These are phyloP conservation scores for Miscanthus lutarioriparius DNA, from an alignment of 176 grass and related monocot genomes.

Conservation along the genomic window DNA sequence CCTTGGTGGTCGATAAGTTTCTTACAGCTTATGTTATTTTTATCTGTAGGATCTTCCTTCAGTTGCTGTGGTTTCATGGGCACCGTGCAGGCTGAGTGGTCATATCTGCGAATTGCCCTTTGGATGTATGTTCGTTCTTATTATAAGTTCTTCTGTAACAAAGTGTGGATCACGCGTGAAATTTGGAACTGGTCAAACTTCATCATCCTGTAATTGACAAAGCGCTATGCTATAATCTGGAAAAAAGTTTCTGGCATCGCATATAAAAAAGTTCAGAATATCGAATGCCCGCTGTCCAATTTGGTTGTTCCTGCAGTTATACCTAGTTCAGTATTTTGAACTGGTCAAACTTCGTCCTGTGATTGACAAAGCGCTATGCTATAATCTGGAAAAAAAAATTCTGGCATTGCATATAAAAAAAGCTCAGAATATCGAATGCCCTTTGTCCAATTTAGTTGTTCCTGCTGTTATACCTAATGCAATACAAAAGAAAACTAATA, in stretches of 20 bases:
- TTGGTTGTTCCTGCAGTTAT: not conserved
- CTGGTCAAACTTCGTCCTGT: not conserved
- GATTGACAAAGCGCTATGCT: not conserved
- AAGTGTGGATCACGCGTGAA: slow-evolving; percentile 35
- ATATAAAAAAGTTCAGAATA: not conserved
- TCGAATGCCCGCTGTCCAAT: not conserved
- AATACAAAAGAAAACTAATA: too few relatives aligned
- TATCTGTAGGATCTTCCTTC: slow-evolving; percentile 24
- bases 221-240: not conserved
- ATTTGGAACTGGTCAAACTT: slow-evolving; percentile 17
- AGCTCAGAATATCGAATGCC: not conserved
- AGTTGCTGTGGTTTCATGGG: slow-evolving; percentile 5
- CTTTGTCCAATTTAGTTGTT: not conserved
- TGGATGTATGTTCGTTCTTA: slow-evolving; percentile 8
- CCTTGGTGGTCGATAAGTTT: not conserved
- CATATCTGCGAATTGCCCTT: not conserved
- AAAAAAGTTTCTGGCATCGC: not conserved
- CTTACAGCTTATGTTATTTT: not conserved
- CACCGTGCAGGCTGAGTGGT: not conserved
- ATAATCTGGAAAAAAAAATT: not conserved
- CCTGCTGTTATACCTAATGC: too few relatives aligned
- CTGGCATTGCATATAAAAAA: not conserved
- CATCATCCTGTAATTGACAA: not conserved
- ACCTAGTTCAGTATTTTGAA: too few relatives aligned
- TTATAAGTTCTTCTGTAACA: slow-evolving; percentile 30